phyloP scores from a whole-genome alignment of 106 monocot genomes.

The Dendrobium nobile region DNA sequence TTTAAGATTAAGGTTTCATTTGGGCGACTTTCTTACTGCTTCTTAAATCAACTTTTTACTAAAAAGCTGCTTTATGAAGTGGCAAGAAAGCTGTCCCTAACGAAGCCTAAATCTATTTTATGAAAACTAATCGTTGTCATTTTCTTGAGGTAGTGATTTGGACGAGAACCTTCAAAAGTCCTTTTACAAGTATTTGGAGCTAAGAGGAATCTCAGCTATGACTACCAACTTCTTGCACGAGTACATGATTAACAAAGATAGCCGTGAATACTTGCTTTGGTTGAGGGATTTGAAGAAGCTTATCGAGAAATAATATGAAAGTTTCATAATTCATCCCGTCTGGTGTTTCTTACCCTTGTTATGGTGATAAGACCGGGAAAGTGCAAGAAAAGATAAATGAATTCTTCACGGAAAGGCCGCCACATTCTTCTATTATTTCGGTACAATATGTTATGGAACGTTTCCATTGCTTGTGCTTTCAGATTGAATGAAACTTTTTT shows the following conservation, averaged over 20 bases:
- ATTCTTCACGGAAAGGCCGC: not conserved
- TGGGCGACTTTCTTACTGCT: too few relatives aligned
- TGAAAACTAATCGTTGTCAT: not conserved
- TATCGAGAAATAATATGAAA: slow-evolving; percentile 27
- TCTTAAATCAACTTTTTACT: too few relatives aligned
- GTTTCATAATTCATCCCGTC: not conserved
- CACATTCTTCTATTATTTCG: too few relatives aligned
- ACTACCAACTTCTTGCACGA: slow-evolving; percentile 65
- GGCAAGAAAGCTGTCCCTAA: too few relatives aligned
- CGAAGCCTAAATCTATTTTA: too few relatives aligned
- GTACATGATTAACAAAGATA: slow-evolving; percentile 87
- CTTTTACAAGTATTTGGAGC: slow-evolving; percentile 58
- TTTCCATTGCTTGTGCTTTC: too few relatives aligned
- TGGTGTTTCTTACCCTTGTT: too few relatives aligned
- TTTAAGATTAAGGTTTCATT: too few relatives aligned
- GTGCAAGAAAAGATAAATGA: not conserved
- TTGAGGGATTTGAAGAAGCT: slow-evolving; percentile 48
- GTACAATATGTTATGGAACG: too few relatives aligned
- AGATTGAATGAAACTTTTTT: too few relatives aligned
- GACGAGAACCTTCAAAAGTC: slow-evolving; percentile 77
- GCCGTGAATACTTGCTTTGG: slow-evolving; percentile 64
- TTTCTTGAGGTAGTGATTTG: slow-evolving; percentile 35
- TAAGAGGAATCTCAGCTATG: slow-evolving; percentile 48
- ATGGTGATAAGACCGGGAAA: not conserved
- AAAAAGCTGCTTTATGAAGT: too few relatives aligned